Evolutionary conservation across 2,329 filamentous ascomycete genomes (phyloP), one percentile per base, ranked within the genome.

Genomic region (Fusarium sarcochroum): DNA sequence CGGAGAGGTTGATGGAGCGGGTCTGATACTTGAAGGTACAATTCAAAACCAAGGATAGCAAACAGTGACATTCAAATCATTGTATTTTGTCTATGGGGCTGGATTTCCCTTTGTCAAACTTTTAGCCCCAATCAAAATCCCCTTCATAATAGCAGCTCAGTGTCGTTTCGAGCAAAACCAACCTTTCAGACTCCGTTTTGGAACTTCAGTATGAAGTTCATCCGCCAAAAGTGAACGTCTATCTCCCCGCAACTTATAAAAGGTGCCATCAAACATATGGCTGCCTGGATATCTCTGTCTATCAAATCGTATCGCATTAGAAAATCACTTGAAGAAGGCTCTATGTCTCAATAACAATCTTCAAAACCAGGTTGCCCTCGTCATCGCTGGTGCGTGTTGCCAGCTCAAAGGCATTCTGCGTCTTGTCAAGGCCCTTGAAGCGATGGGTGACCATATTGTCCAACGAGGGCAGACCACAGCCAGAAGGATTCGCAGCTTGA

Each of bases 381-480:
- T 88, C 87, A 72, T 93, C 91, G 37, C 86, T 84, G 0, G 90
- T 92, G 73, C 87, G 87, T 15, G 88, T 86, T 3, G 91, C 91
- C 75, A 93, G 85, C 72, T 91, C 88, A 75, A 93, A 93, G 3
- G 90, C 91, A 44, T 85, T 81, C 57, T 85, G 84, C 8, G 88
- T 89, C 30, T 85, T 83, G 15, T 85, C 86, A 1, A 93, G 80
- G 1, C 91, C 91, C 64, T 85, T 86, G 77, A 90, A 91, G 8
- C 88, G 85, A 77, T 93, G 91, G 5, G 91, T 93, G n/a, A 93
- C 87, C 82, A 93, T 86, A 73, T 89, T 87, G 48, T 90, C 87
- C 58, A 93, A 85, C 66, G 86, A 87, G 1, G 90, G 90, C 20
- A 91, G 81, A 8, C 82, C 80, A 10, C 81, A 79, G 68, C 82